Evolutionary conservation across 1,284 basidiomycete genomes (phyloP), one percentile per base, ranked within the genome.

Genomic region (Thelephora terrestris): DNA sequence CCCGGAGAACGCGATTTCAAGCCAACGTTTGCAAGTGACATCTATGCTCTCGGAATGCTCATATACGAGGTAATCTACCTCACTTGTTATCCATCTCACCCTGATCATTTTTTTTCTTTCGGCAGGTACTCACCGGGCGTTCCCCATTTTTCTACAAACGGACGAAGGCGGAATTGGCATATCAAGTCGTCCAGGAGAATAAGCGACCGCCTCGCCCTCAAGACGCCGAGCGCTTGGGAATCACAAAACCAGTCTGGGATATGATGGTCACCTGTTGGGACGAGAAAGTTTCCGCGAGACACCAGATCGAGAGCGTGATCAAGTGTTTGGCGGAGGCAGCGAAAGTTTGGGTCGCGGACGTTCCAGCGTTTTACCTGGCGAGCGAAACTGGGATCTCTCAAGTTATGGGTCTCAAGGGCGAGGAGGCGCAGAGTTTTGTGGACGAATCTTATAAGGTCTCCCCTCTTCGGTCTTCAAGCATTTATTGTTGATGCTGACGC

Each of bases 141-240:
- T 36, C 45, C n/a, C 48, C 48, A 24, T 49, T 47, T n/a, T n/a
- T n/a, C 20, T 23, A 49, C 43, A 23, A 46, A 25, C n/a, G 21
- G 5, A 17, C 9, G n/a, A 43, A 38, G 14, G 44, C 44, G 16
- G 43, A 17, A 29, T 40, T 49, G 18, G 38, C 45, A 36, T 20
- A 12, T 10, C 14, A 25, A 29, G 35, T 49, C 17, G 17, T 49
- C 6, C 7, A 32, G 24, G 25, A 20, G 7, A 34, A 23, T 17
- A 23, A 12, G 16, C 48, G 48, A 16, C 48, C 48, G 9, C 16
- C 16, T 24, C 48, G 48, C 16, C 48, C 48, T n/a, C 32, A 18
- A 17, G 20, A 46, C 18, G n/a, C 48, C n/a, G 29, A 32, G 29
- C 2, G 12, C 4, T 43, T 49, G 17, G 48, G 48, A 10, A 40